These are phyloP conservation scores for Amauroascus verrucosus DNA, from an alignment of 2,329 filamentous ascomycete species.

Conservation along the genomic window DNA sequence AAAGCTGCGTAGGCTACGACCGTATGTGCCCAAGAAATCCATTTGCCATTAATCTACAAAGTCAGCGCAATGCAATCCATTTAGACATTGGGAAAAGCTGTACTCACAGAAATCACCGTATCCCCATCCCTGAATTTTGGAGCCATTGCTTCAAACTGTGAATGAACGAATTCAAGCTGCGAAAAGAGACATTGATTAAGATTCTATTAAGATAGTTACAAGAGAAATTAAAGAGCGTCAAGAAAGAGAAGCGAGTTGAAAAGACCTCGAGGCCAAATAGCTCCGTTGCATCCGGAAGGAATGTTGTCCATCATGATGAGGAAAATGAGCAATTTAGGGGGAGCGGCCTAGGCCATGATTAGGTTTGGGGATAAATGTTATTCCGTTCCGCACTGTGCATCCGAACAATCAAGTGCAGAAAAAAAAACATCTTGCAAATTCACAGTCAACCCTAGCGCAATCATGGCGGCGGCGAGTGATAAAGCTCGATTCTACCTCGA, in stretches of 20 bases:
- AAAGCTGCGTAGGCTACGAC: slow-evolving; percentile 73
- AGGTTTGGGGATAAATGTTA: not conserved
- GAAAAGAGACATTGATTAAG: slow-evolving; percentile 16
- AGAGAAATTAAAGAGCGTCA: slow-evolving; percentile 18
- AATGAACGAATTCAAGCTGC: slow-evolving; percentile 15
- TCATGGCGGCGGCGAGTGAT: slow-evolving; percentile 75
- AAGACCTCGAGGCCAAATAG: not conserved
- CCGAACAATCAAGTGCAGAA: too few species aligned
- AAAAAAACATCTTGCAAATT: not conserved
- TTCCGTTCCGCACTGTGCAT: slow-evolving; percentile 10
- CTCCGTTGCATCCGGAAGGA: slow-evolving; percentile 5
- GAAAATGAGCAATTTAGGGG: not conserved
- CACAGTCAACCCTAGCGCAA: not conserved
- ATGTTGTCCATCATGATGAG: not conserved
- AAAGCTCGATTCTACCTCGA: slow-evolving; percentile 95
- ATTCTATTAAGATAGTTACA: slow-evolving; percentile 19
- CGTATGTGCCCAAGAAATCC: slow-evolving; percentile 85
- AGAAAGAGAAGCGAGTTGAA: slow-evolving; percentile 11
- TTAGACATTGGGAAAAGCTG: not conserved
- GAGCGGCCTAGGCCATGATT: not conserved
- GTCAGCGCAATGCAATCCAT: slow-evolving; percentile 7
- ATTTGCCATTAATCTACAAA: slow-evolving; percentile 65
- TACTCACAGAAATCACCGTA: slow-evolving; percentile 49
- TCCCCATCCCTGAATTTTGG: slow-evolving; percentile 54
- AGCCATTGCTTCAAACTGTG: slow-evolving; percentile 41